Evolutionary conservation across 1,139 yeast genomes (phyloP).

Genomic region (Blastobotrys petasosporus): DNA sequence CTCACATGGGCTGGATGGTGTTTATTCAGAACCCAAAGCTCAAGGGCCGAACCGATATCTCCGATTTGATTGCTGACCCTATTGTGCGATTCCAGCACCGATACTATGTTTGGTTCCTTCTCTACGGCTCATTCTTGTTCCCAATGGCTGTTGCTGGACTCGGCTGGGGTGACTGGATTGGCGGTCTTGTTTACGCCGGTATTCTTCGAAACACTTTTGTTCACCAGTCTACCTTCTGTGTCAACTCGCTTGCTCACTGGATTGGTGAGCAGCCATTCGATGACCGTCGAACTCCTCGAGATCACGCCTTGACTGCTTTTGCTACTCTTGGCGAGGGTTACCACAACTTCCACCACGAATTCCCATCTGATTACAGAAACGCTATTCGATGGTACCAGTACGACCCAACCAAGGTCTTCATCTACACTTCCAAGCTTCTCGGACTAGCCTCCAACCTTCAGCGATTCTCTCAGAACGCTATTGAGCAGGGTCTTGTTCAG

Average conservation of each 20-base stretch:
- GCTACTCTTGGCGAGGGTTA: constrained; percentile 98
- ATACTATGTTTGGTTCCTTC: constrained; percentile 70
- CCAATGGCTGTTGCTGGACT: constrained; percentile 76
- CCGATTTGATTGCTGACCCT: constrained; percentile 86
- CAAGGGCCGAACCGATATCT: constrained; percentile 94
- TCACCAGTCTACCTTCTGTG: constrained; percentile 98
- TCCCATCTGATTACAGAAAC: constrained; percentile 97
- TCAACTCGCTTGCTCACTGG: constrained; percentile 97
- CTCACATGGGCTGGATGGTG: constrained; percentile 98
- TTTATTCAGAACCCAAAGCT: constrained; percentile 85
- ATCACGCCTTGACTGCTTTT: constrained; percentile 87
- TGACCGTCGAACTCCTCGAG: constrained; percentile 96
- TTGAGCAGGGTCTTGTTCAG: constrained; percentile 92
- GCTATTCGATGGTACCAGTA: constrained; percentile 98
- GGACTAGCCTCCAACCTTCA: constrained; percentile 90
- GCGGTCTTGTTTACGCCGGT: constrained; percentile 92
- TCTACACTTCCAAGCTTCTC: constrained; percentile 62
- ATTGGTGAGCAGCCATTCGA: constrained; percentile 97
- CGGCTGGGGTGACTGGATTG: constrained; percentile 83
- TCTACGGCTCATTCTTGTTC: constrained; percentile 58
- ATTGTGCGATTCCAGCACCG: constrained; percentile 90
- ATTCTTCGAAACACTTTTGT: constrained; percentile 73
- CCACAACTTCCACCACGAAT: constrained; percentile 99
- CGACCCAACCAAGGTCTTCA: constrained; percentile 88
- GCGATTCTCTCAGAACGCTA: constrained; percentile 90